Percentiles rank a stretch among this genome's conserved stretches.
phyloP scores from a whole-genome alignment of 495 filamentous ascomycete genomes.

The Neurospora sp. region DNA sequence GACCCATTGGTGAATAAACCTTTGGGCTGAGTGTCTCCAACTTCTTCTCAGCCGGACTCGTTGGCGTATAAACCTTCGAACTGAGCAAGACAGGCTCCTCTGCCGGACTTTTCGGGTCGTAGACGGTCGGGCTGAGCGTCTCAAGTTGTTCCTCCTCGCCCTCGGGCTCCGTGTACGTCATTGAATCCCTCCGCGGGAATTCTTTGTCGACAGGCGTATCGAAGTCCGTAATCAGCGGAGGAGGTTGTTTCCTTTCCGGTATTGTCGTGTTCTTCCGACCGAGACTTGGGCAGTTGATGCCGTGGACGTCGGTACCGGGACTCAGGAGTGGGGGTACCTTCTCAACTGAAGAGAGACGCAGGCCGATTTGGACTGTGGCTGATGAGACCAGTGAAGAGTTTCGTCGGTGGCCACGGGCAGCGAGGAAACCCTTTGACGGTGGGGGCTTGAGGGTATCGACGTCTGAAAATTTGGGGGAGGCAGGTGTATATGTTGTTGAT shows the following conservation, averaged over 20 bases:
- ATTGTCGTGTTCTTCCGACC: slow-evolving; percentile 9
- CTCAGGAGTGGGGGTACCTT: slow-evolving; percentile 25
- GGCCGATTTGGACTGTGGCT: slow-evolving; percentile 39
- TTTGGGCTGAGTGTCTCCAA: not conserved
- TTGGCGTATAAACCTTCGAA: not conserved
- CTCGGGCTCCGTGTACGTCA: not conserved
- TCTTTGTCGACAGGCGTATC: not conserved
- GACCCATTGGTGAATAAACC: not conserved
- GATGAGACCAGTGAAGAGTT: slow-evolving; percentile 36
- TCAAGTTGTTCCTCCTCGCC: slow-evolving; percentile 2
- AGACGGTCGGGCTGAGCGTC: slow-evolving; percentile 32
- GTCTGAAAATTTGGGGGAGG: slow-evolving; percentile 6
- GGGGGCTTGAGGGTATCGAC: slow-evolving; percentile 29
- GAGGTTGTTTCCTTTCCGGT: slow-evolving; percentile 12
- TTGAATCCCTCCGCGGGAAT: not conserved
- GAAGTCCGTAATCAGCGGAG: slow-evolving; percentile 12
- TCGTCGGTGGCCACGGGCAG: slow-evolving; percentile 24
- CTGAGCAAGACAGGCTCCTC: not conserved
- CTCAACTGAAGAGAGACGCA: slow-evolving; percentile 36
- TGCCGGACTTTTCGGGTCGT: slow-evolving; percentile 26
- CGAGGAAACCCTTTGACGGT: slow-evolving; percentile 26
- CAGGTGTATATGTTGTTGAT: slow-evolving; percentile 33
- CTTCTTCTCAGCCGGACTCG: not conserved
- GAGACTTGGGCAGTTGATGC: slow-evolving; percentile 21
- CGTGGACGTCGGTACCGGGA: slow-evolving; percentile 20